A percentile compares a stretch with the other conserved stretches of the same genome.
Conservation (phyloP, 1,139 yeast genomes). For the Candida sojae region DNA sequence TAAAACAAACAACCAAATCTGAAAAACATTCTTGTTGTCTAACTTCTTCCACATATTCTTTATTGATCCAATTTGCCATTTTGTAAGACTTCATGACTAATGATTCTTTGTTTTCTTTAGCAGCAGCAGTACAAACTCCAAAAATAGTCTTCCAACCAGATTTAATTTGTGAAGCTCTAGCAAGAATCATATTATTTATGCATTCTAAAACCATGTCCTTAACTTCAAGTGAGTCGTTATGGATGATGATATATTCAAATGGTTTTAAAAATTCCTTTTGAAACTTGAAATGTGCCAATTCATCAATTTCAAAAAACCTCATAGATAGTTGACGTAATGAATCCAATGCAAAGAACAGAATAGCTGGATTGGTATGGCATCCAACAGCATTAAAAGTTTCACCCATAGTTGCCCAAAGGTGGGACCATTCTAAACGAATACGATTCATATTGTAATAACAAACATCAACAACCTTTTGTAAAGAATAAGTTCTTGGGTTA, state of each 20-base stretch:
- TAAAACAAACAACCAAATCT: constrained; percentile 73
- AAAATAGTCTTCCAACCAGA: constrained; percentile 97
- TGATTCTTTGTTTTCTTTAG: constrained; percentile 54
- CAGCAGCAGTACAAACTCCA: constrained; percentile 70
- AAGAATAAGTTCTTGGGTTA: constrained; percentile 86
- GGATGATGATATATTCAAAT: constrained; percentile 74
- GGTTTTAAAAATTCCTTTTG: constrained; percentile 94
- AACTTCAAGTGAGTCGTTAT: constrained; percentile 69
- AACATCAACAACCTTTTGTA: constrained; percentile 95
- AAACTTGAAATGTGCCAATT: constrained; percentile 91
- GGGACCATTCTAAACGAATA: constrained; percentile 96
- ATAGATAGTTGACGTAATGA: constrained; percentile 90
- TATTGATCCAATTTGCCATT: constrained; percentile 63
- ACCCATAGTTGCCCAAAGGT: constrained; percentile 92
- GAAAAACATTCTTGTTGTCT: constrained; percentile 74
- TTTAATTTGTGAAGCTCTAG: constrained; percentile 72
- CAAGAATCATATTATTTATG: constrained; percentile 78
- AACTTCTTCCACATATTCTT: constrained; percentile 63
- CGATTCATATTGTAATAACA: constrained; percentile 97
- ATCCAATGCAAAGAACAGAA: constrained; percentile 89
- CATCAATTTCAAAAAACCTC: constrained; percentile 91
- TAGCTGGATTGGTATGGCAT: constrained; percentile 71
- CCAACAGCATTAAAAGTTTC: constrained; percentile 86
- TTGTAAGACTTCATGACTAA: constrained; percentile 66
- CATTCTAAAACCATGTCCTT: constrained; percentile 92